Conservation (phyloP, 441 rosid genomes). For the Rhodomyrtus psidioides region DNA sequence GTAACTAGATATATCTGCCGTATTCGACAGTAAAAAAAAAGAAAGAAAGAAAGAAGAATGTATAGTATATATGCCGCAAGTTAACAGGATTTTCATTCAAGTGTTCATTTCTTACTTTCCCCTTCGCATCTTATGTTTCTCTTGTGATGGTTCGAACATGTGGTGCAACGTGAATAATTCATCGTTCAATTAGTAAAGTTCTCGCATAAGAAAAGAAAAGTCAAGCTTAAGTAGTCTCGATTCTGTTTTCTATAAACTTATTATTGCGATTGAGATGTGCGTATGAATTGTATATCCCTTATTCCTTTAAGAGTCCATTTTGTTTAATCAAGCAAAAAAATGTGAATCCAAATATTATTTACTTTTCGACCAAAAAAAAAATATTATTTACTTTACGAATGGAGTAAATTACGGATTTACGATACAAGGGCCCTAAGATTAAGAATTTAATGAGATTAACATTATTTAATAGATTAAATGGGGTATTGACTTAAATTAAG, state of each 20-base stretch:
- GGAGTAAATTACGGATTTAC: accelerated
- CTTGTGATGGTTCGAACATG: accelerated
- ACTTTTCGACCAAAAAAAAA: neutral
- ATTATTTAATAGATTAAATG: neutral
- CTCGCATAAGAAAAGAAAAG: accelerated
- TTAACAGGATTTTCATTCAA: neutral
- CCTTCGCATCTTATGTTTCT: neutral
- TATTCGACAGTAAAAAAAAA: too few relatives aligned
- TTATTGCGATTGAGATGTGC: neutral
- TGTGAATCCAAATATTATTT: neutral
- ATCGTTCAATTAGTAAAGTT: neutral
- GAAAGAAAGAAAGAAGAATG: too few relatives aligned
- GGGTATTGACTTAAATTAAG: neutral
- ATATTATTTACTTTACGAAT: neutral
- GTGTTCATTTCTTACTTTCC: neutral
- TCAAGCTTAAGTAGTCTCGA: accelerated
- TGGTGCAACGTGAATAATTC: accelerated
- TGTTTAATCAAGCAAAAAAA: neutral
- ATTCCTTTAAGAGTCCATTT: neutral
- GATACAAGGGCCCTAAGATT: too few relatives aligned
- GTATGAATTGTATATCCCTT: neutral
- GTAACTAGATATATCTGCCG: neutral
- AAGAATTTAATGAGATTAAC: neutral
- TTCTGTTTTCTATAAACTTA: neutral
- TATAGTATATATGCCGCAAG: too few relatives aligned